These are phyloP conservation scores for Fusarium sp. DNA, from an alignment of 2,329 filamentous ascomycete species.

Conservation along the genomic window DNA sequence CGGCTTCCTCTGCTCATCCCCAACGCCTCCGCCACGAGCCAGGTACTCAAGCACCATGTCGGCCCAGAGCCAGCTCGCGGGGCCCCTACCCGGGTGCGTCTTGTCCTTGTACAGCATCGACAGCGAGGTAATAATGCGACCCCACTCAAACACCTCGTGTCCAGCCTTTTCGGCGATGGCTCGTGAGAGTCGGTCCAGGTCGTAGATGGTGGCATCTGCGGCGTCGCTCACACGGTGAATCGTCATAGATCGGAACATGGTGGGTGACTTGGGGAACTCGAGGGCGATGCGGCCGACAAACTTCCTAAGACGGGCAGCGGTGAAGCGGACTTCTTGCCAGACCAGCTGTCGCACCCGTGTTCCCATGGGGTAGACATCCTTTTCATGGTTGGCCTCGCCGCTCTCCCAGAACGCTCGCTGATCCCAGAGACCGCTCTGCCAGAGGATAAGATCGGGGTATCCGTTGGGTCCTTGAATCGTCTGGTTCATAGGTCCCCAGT, in stretches of 20 bases:
- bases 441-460: constrained; percentile 31
- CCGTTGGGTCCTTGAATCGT: constrained; percentile 28
- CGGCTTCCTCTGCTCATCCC: constrained; percentile 24
- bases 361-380: constrained; percentile 30
- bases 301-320: constrained; percentile 22
- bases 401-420: constrained; percentile 37
- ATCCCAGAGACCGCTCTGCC: constrained; percentile 38
- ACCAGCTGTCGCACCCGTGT: constrained; percentile 28
- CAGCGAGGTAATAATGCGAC: constrained; percentile 26
- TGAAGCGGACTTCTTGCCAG: constrained; percentile 35
- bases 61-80: constrained; percentile 39
- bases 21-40: constrained; percentile 15
- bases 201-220: constrained; percentile 28
- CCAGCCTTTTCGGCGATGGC: constrained; percentile 34
- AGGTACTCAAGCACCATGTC: constrained; percentile 39
- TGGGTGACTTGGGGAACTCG: constrained; percentile 22
- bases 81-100: constrained; percentile 32
- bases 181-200: constrained; percentile 28
- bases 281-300: constrained; percentile 21
- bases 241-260: constrained; percentile 35
- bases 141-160: constrained; percentile 36
- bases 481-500: constrained; percentile 30
- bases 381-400: constrained; percentile 33
- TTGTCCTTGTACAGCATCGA: constrained; percentile 39
- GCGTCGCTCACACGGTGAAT: constrained; percentile 30